Percentiles rank a stretch among this genome's conserved stretches.
These are phyloP conservation scores for Delphinella strobiligena DNA, from an alignment of 2,329 filamentous ascomycete genomes.

Conservation along the genomic window DNA sequence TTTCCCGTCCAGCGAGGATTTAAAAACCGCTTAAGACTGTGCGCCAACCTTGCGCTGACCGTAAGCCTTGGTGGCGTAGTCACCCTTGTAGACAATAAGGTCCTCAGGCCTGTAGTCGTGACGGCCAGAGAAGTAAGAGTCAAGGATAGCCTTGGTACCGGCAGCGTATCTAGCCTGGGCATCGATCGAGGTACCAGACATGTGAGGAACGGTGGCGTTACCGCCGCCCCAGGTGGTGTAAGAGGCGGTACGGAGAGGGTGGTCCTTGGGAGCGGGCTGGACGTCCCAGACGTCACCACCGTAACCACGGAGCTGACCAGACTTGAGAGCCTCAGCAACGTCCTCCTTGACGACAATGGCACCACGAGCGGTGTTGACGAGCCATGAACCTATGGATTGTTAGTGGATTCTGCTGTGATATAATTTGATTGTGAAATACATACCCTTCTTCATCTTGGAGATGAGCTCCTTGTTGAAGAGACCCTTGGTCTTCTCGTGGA, in stretches of 20 bases:
- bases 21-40: conserved; percentile 4
- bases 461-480: conserved; percentile 99
- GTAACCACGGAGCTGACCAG: conserved; percentile 81
- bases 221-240: conserved; percentile 93
- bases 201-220: conserved; percentile 98
- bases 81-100: conserved; percentile 76
- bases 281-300: conserved; percentile 92
- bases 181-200: conserved; percentile 97
- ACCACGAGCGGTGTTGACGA: conserved; percentile 96
- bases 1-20: too few species aligned
- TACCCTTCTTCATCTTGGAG: conserved; percentile 96
- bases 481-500: conserved; percentile 94
- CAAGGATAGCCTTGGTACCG: conserved; percentile 70
- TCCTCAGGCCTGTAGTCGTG: conserved; percentile 84
- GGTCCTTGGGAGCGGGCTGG: conserved; percentile 87
- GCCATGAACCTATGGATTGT: conserved; percentile 61
- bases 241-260: conserved; percentile 72
- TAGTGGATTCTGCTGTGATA: conserved; percentile 1
- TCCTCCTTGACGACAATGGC: conserved; percentile 99
- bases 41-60: conserved; percentile 48
- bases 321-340: conserved; percentile 84
- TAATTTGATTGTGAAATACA: conserved; percentile 14
- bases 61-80: conserved; percentile 92
- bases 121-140: conserved; percentile 79
- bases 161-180: conserved; percentile 63